Base-by-base conservation (phyloP, 495 filamentous ascomycete species). In the Xylaria flabelliformis region DNA sequence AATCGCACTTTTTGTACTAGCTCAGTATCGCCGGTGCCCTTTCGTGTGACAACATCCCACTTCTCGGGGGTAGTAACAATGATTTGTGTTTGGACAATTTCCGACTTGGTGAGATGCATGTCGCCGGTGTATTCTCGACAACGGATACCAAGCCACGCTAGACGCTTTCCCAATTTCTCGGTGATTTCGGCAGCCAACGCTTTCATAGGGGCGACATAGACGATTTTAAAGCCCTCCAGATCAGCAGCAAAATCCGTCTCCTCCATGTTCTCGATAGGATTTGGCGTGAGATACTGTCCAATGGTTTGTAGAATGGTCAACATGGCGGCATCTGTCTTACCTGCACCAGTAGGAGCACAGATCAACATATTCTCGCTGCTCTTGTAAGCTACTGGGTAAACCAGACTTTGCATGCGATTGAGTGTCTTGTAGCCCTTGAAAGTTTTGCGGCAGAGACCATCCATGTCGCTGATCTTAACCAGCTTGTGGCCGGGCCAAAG, bases 301-400 rank as follows among this genome's bases (percentile, higher is more conserved):
- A 99, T 89, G 2, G 93, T 90, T 78, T 97, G 95, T 58, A 99
- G 83, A 64, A 99, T 92, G 0, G 96, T 93, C 70, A 99, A 85
- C 93, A 98, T 94, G n/a, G 96, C 96, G 0, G 94, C 97, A 77
- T 99, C 97, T 9, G 96, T 99, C 85, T 99, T 99, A 90, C 96
- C 90, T 59, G 96, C 96, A 90, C 96, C 96, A 72, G 96, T 99
- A 1, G 96, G 96, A 15, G 96, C 96, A 82, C 96, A 99, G 67
- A 99, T 96, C 42, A 99, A 87, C 95, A 99, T 97, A 78, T 99
- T 99, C 81, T 98, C 96, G 77, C 88, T 97, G 7, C 93, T 97
- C 77, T 91, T 91, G 82, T 99, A 99, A 3, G 95, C 96, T 4
- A 99, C 94, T 4, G 95, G 94, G 79, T 97, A 97, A 5, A 98